A percentile compares a stretch with the other conserved stretches of the same genome.
These are phyloP conservation scores for Fusarium torreyae DNA, from an alignment of 2,329 filamentous ascomycete genomes.

Conservation along the genomic window DNA sequence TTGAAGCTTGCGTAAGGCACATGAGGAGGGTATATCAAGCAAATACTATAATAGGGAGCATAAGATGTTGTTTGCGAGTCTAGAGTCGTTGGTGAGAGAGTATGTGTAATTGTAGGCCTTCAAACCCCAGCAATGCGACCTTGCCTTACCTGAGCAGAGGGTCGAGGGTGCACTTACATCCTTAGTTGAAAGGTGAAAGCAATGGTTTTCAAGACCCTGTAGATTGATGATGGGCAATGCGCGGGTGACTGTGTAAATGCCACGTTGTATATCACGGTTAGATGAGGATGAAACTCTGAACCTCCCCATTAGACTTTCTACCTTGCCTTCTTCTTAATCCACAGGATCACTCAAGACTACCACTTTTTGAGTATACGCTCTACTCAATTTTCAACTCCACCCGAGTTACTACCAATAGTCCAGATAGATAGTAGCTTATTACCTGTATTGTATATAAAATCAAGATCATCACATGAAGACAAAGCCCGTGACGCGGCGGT, in stretches of 20 bases:
- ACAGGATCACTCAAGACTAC: too few species aligned
- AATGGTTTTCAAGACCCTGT: background rate
- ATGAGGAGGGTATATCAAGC: background rate
- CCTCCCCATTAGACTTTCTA: background rate
- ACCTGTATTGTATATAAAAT: background rate
- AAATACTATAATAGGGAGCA: too few species aligned
- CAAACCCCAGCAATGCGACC: background rate
- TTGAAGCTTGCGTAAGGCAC: background rate
- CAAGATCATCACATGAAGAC: constrained; percentile 35
- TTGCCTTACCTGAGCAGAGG: background rate
- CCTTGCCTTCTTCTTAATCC: too few species aligned
- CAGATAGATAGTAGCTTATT: background rate
- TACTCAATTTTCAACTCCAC: too few species aligned
- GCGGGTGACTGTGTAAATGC: background rate
- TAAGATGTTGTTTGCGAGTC: too few species aligned
- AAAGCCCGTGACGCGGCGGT: constrained; percentile 32
- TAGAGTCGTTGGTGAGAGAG: too few species aligned
- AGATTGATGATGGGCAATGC: background rate
- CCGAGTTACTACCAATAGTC: background rate
- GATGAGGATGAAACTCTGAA: background rate
- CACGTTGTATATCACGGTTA: background rate
- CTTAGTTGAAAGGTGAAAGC: too few species aligned
- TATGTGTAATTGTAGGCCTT: background rate
- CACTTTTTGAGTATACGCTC: too few species aligned
- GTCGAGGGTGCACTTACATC: background rate